These are phyloP conservation scores for Candida multigemmis DNA, from an alignment of 805 yeast genomes.

Conservation along the genomic window DNA sequence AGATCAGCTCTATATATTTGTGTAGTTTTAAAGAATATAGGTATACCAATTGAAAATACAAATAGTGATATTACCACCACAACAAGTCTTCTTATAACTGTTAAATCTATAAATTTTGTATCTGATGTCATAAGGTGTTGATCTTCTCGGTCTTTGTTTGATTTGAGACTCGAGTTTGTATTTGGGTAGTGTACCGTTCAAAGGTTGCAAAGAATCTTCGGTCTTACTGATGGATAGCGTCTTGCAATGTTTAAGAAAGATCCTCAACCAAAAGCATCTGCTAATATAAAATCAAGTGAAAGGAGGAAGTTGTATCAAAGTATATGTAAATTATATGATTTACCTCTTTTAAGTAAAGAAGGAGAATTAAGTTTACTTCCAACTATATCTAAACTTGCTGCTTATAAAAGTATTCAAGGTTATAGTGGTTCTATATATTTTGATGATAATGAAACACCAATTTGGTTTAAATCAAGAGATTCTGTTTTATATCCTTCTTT, in stretches of 20 bases:
- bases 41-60: conserved; percentile 37
- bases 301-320: conserved; percentile 43
- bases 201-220: no score
- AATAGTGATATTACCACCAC: conserved; percentile 6
- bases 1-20: conserved; percentile 53
- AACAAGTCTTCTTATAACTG: conserved; percentile 6
- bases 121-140: no score
- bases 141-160: no score
- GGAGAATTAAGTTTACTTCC: conserved; percentile 38
- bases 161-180: no score
- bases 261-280: conserved; percentile 57
- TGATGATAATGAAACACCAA: conserved; percentile 55
- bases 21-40: conserved; percentile 55
- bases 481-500: conserved; percentile 58
- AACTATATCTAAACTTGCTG: conserved; percentile 48
- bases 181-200: no score
- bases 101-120: no score
- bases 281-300: conserved; percentile 79
- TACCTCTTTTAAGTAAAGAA: conserved; percentile 35
- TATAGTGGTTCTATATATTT: conserved; percentile 57
- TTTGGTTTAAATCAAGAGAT: conserved; percentile 62
- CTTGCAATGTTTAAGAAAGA: conserved; percentile 43
- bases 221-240: no score
- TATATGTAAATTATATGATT: conserved; percentile 32
- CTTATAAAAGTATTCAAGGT: conserved; percentile 45